Base-by-base conservation (phyloP, 73 alveolate species). In the Paramecium biaurelia region DNA sequence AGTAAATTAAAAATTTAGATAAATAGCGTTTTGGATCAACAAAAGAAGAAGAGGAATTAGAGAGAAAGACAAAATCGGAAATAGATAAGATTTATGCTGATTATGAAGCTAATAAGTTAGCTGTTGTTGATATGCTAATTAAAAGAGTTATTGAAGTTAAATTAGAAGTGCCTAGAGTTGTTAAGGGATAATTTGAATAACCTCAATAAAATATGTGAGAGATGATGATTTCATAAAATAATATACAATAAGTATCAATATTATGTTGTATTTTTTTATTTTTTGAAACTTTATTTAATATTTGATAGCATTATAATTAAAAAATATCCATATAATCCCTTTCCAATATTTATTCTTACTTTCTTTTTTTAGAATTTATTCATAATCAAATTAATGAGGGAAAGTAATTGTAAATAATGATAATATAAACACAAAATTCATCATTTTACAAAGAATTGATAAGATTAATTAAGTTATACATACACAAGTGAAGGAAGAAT, bases 111-210 rank as follows among this genome's bases (percentile, higher is more conserved):
- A 89, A 89, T 89, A 89, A 89, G 87, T 84, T 30, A 14, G 43
- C 58, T 21, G 94, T 89, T 89, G 84, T 89, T 70, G 87, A 89
- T n/a, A 89, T 89, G 94, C 63, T 89, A 56, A 70, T 89, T 34
- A 47, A 89, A 57, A 89, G 94, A 89, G 87, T 89, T 28, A 47
- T 89, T 38, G 56, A 76, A 21, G 94, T 89, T 63, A 53, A 89
- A 82, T 70, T 89, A 45, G 94, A 89, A 89, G 84, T 89, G 2
- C 94, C 94, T 24, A 82, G 87, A 89, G 94, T 89, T 32, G 94
- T 89, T 32, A 89, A 89, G 70, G 94, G 92, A 58, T 57, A 89
- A 32, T 89, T 89, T 45, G 90, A 79, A 24, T 23, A 30, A 9
- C 45, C 45, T 8, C 28, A 79, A 79, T 23, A 53, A 53, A 18